These are phyloP conservation scores for Myriosclerotinia duriaeana DNA, from an alignment of 2,329 filamentous ascomycete species.

Conservation along the genomic window DNA sequence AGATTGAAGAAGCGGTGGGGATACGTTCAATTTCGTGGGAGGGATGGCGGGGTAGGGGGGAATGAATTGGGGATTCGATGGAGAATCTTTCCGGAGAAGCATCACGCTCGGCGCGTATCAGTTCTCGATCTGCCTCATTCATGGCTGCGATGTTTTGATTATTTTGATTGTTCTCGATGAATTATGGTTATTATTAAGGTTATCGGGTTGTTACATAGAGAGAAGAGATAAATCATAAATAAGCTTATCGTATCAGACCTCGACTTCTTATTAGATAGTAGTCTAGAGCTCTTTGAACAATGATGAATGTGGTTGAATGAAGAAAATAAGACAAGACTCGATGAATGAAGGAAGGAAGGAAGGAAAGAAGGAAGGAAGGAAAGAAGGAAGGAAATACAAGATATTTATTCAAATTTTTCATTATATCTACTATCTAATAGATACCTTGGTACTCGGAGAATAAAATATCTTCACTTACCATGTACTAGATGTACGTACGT, in stretches of 20 bases:
- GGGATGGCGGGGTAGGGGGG: conserved; percentile 30
- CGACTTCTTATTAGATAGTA: background rate
- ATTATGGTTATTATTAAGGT: conserved; percentile 1
- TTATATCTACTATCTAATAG: too few species aligned
- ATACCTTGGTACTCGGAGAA: too few species aligned
- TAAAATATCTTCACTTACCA: too few species aligned
- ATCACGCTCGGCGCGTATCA: conserved; percentile 48
- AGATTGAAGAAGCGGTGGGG: conserved; percentile 53
- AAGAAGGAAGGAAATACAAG: too few species aligned
- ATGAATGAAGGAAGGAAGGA: background rate
- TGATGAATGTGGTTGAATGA: background rate
- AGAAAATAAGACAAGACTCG: background rate
- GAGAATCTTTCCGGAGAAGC: conserved; percentile 47
- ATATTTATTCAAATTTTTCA: too few species aligned
- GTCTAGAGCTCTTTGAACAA: background rate
- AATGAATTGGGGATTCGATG: conserved; percentile 26
- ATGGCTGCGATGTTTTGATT: conserved; percentile 28
- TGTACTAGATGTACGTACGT: too few species aligned
- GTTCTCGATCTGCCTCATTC: conserved; percentile 37
- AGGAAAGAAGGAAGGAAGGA: too few species aligned
- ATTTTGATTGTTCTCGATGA: conserved; percentile 4
- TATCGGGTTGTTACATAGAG: too few species aligned
- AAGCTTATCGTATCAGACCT: conserved; percentile 9
- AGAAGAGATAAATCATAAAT: too few species aligned
- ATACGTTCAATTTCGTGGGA: conserved; percentile 61